These are phyloP conservation scores for Casuarina equisetifolia DNA, from an alignment of 306 rosid genomes.

Conservation along the genomic window DNA sequence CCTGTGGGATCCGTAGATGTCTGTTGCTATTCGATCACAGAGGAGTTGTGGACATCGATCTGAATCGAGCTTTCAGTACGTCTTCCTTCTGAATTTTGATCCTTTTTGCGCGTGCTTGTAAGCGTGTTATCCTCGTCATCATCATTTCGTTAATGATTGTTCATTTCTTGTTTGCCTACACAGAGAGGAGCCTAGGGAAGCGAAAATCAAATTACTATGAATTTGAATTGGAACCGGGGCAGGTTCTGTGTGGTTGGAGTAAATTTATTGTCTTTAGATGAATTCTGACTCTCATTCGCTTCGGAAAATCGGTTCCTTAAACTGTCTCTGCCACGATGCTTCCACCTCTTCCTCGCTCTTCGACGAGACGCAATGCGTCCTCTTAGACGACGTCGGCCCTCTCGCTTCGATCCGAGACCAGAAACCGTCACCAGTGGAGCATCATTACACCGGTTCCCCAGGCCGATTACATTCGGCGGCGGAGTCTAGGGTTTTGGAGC, in stretches of 20 bases:
- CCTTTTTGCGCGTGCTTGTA: conserved; percentile 24
- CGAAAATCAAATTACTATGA: neutral
- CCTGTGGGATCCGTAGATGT: conserved; percentile 14
- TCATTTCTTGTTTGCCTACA: neutral
- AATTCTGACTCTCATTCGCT: conserved; percentile 46
- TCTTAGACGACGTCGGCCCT: conserved; percentile 27
- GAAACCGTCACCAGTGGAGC: conserved; percentile 9
- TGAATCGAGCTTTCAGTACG: conserved; percentile 24
- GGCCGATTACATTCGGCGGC: conserved; percentile 26
- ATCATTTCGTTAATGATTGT: conserved; percentile 1
- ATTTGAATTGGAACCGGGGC: conserved; percentile 14
- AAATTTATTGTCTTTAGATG: conserved; percentile 38
- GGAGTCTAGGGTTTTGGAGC: conserved; percentile 35
- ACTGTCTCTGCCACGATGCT: conserved; percentile 28
- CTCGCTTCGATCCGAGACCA: neutral
- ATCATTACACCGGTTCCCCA: conserved; percentile 4
- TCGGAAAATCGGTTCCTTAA: conserved; percentile 30
- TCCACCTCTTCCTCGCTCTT: conserved; percentile 39
- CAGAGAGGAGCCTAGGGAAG: neutral
- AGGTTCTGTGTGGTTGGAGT: conserved; percentile 35
- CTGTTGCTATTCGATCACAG: conserved; percentile 23
- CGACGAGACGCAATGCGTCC: conserved; percentile 29
- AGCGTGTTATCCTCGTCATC: conserved; percentile 3
- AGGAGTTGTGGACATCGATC: conserved; percentile 13
- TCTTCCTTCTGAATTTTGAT: neutral